Conservation (phyloP, 2,329 filamentous ascomycete genomes). For the Ascosphaera apis region DNA sequence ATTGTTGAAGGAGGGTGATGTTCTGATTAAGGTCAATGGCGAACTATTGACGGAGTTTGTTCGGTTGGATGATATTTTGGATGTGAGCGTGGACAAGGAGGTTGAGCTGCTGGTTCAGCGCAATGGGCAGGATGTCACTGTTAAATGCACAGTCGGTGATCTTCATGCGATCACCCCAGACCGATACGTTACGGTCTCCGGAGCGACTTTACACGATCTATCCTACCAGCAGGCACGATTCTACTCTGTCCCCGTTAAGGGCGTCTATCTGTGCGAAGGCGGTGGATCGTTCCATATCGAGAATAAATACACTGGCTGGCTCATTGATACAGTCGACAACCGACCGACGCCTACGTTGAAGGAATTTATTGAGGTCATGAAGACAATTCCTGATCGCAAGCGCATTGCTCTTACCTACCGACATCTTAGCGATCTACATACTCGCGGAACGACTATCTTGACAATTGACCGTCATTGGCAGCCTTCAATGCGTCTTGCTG, state of each 20-base stretch:
- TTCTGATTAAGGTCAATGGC: conserved; percentile 79
- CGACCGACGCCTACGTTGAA: conserved; percentile 73
- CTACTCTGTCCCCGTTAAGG: conserved; percentile 77
- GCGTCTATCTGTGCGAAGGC: conserved; percentile 86
- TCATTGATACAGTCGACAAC: conserved; percentile 80
- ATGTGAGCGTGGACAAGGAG: conserved; percentile 60
- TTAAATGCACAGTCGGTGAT: conserved; percentile 68
- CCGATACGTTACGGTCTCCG: conserved; percentile 81
- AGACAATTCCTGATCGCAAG: conserved; percentile 54
- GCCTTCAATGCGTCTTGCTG: conserved; percentile 75
- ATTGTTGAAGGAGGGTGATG: conserved; percentile 83
- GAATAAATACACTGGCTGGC: conserved; percentile 73
- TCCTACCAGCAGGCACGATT: conserved; percentile 96
- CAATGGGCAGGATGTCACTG: conserved; percentile 66
- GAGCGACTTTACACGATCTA: conserved; percentile 82
- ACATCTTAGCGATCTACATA: conserved; percentile 84
- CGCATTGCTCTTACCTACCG: conserved; percentile 89
- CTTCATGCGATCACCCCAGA: conserved; percentile 89
- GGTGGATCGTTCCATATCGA: conserved; percentile 90
- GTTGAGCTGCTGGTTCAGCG: conserved; percentile 67
- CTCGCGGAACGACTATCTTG: conserved; percentile 75
- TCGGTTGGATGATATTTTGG: conserved; percentile 70
- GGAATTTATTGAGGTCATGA: conserved; percentile 78
- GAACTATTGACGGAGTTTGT: conserved; percentile 87
- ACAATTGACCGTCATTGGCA: conserved; percentile 92